Conservation (phyloP, 1,139 yeast species). For the Candida albicans region DNA sequence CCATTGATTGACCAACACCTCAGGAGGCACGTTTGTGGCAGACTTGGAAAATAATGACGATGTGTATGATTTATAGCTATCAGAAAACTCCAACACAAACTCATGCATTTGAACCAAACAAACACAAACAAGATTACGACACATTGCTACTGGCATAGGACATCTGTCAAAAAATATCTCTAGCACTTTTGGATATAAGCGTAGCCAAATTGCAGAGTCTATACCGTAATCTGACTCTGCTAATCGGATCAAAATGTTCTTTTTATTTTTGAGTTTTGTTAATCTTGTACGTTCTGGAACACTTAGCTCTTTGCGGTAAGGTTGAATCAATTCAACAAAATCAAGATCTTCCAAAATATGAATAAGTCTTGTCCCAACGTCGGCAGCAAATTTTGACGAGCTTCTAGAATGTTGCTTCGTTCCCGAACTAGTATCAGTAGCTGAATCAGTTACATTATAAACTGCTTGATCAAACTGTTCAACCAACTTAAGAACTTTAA, state of each 20-base stretch:
- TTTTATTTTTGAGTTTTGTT: slow-evolving; percentile 59
- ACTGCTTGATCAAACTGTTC: slow-evolving; percentile 85
- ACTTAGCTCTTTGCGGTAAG: slow-evolving; percentile 64
- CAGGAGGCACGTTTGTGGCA: slow-evolving; percentile 52
- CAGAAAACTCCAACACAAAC: slow-evolving; percentile 63
- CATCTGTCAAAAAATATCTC: slow-evolving; percentile 74
- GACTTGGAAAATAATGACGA: slow-evolving; percentile 39
- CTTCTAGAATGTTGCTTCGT: slow-evolving; percentile 54
- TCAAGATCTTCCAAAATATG: slow-evolving; percentile 74
- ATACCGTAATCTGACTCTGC: slow-evolving; percentile 95
- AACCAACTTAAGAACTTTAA: slow-evolving; percentile 70
- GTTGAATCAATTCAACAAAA: slow-evolving; percentile 61
- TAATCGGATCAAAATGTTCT: slow-evolving; percentile 64
- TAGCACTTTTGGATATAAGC: slow-evolving; percentile 76
- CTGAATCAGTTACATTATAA: slow-evolving; percentile 45
- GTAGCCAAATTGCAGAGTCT: slow-evolving; percentile 93
- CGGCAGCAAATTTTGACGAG: slow-evolving; percentile 76
- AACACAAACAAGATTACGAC: slow-evolving; percentile 90
- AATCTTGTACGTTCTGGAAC: slow-evolving; percentile 79
- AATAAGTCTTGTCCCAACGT: slow-evolving; percentile 73
- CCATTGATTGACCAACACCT: slow-evolving; percentile 83
- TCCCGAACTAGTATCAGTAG: neutral
- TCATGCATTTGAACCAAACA: slow-evolving; percentile 89
- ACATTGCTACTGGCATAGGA: slow-evolving; percentile 91
- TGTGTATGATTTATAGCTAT: slow-evolving; percentile 44